Percentiles rank a stretch among this genome's conserved stretches.
Evolutionary conservation across 306 rosid genomes (phyloP).

Genomic region (Myrica gale): DNA sequence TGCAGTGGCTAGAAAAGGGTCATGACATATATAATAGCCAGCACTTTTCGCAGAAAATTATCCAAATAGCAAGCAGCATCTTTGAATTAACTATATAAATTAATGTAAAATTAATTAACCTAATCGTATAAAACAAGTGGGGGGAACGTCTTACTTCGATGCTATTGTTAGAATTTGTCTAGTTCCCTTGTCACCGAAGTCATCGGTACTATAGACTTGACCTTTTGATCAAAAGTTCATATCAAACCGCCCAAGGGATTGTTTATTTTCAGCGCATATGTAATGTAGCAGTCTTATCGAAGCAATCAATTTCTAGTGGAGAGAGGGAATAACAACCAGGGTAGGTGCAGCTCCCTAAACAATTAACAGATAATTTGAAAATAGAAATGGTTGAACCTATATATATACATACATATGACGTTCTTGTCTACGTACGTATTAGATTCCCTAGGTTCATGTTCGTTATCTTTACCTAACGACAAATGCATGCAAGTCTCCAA

Average conservation of each 20-base stretch:
- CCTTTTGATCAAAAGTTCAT: not conserved
- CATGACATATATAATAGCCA: too few relatives aligned
- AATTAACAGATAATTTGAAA: not conserved
- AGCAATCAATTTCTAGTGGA: not conserved
- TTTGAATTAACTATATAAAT: too few relatives aligned
- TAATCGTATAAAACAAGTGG: too few relatives aligned
- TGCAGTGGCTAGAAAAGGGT: too few relatives aligned
- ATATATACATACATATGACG: not conserved
- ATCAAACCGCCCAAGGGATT: not conserved
- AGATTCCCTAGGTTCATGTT: not conserved
- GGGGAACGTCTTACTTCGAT: too few relatives aligned
- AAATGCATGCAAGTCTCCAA: not conserved
- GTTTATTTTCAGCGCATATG: not conserved
- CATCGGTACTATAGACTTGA: not conserved
- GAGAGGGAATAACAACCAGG: not conserved
- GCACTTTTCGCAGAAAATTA: too few relatives aligned
- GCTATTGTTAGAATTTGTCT: too few relatives aligned
- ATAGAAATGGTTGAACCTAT: not conserved
- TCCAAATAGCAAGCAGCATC: too few relatives aligned
- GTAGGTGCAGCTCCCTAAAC: not conserved
- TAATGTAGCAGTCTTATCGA: not conserved
- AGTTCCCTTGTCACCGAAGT: not conserved
- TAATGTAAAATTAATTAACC: too few relatives aligned
- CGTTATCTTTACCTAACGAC: slow-evolving; percentile 19
- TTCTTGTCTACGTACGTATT: not conserved